Percentiles rank a stretch among this genome's conserved stretches.
Conservation (phyloP, 768 basidiomycete genomes). For the Cyclocybe aegerita region DNA sequence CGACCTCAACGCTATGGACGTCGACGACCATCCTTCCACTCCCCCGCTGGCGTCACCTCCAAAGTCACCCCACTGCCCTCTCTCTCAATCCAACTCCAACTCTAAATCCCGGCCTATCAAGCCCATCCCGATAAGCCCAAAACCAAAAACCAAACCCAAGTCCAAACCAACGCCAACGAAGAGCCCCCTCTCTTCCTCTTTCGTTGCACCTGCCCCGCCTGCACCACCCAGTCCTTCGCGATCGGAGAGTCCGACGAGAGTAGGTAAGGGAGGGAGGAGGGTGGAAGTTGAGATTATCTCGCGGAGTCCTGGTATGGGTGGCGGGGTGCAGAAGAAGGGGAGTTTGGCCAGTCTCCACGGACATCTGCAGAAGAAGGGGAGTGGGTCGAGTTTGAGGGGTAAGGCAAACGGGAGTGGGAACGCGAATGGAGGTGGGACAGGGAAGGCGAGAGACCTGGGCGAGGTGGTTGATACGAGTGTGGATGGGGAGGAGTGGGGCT, state of each 20-base stretch:
- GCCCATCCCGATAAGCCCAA: conserved; percentile 7
- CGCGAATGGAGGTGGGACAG: not conserved
- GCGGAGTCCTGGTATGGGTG: conserved; percentile 9
- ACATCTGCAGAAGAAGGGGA: not conserved
- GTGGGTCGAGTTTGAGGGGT: not conserved
- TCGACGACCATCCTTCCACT: conserved; percentile 8
- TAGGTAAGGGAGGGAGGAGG: too few relatives aligned
- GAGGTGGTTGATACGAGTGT: conserved; percentile 36
- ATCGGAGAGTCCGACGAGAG: conserved; percentile 2
- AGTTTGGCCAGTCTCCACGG: not conserved
- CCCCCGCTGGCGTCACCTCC: conserved; percentile 7
- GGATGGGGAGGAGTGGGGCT: conserved; percentile 25
- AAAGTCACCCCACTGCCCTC: conserved; percentile 3
- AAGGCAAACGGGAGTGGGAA: not conserved
- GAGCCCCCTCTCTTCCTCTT: conserved; percentile 24
- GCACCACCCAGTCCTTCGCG: conserved; percentile 6
- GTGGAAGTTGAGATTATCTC: conserved; percentile 18
- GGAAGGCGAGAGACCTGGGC: conserved; percentile 17
- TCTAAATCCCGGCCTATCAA: not conserved
- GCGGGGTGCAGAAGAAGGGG: conserved; percentile 1
- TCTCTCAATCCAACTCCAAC: too few relatives aligned
- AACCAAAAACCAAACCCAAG: conserved; percentile 16
- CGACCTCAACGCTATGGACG: conserved; percentile 12
- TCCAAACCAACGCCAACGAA: conserved; percentile 14
- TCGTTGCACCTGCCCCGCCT: conserved; percentile 9